Percentiles rank a stretch among this genome's conserved stretches.
Conservation (phyloP, 208 protist species). For the Trypanosoma avium region DNA sequence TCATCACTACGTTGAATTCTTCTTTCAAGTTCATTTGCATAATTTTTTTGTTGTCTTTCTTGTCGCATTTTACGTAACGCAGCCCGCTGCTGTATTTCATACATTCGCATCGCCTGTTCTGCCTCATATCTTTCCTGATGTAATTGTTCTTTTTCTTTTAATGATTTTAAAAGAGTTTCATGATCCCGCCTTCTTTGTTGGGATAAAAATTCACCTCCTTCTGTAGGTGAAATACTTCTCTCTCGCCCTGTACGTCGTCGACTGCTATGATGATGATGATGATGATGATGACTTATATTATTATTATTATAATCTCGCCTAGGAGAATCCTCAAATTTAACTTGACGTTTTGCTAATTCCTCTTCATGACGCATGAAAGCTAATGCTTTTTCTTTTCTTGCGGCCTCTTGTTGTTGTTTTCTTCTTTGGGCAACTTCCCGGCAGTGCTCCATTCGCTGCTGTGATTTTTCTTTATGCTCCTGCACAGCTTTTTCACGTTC, state of each 20-base stretch:
- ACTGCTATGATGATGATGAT: neutral
- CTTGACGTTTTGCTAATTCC: neutral
- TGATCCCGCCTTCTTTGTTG: slow-evolving; percentile 28
- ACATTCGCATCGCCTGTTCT: slow-evolving; percentile 44
- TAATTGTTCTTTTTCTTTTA: slow-evolving; percentile 46
- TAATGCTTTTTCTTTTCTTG: slow-evolving; percentile 19
- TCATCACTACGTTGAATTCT: slow-evolving; percentile 48
- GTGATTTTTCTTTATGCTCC: slow-evolving; percentile 28
- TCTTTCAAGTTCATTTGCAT: slow-evolving; percentile 46
- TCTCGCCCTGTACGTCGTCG: slow-evolving; percentile 27
- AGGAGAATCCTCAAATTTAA: neutral
- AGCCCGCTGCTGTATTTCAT: slow-evolving; percentile 46
- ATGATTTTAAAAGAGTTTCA: slow-evolving; percentile 42
- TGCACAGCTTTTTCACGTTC: slow-evolving; percentile 41
- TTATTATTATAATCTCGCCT: neutral
- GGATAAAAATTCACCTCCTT: slow-evolving; percentile 21
- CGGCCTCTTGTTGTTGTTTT: slow-evolving; percentile 27
- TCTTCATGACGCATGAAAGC: neutral
- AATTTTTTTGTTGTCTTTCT: slow-evolving; percentile 51
- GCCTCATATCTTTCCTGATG: slow-evolving; percentile 62
- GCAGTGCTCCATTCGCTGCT: slow-evolving; percentile 16
- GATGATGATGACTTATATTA: neutral
- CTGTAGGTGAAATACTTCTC: slow-evolving; percentile 42
- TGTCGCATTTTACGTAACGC: slow-evolving; percentile 28
- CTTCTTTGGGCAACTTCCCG: slow-evolving; percentile 14